Conservation (phyloP, 2,329 filamentous ascomycete species). For the Neocatenulostroma microsporum region DNA sequence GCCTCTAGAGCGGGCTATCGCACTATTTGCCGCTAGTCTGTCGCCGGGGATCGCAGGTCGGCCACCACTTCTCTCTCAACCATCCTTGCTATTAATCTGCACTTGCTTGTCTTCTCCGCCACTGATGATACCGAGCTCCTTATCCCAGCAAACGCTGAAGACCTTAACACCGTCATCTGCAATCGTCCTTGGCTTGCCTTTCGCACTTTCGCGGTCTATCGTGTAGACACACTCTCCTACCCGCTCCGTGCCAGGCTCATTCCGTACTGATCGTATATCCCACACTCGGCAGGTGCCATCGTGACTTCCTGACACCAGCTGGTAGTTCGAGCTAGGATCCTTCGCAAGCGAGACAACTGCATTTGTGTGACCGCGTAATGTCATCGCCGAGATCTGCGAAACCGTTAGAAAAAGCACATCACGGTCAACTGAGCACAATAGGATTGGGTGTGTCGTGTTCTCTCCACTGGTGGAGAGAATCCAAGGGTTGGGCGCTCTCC, state of each 20-base stretch:
- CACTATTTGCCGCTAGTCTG: slow-evolving; percentile 55
- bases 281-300: slow-evolving; percentile 90
- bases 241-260: slow-evolving; percentile 33
- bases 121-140: slow-evolving; percentile 78
- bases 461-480: too few relatives aligned
- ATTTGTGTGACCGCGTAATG: slow-evolving; percentile 83
- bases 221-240: slow-evolving; percentile 67
- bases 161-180: slow-evolving; percentile 85
- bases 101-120: slow-evolving; percentile 89
- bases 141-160: slow-evolving; percentile 80
- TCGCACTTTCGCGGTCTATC: slow-evolving; percentile 66
- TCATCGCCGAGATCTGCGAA: slow-evolving; percentile 83
- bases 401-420: too few relatives aligned
- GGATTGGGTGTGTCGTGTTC: too few relatives aligned
- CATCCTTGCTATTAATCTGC: slow-evolving; percentile 88
- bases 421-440: too few relatives aligned
- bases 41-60: slow-evolving; percentile 57
- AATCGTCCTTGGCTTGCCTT: slow-evolving; percentile 48
- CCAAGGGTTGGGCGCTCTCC: too few relatives aligned
- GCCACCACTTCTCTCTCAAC: slow-evolving; percentile 31
- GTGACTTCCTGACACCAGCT: slow-evolving; percentile 75
- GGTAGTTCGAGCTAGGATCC: slow-evolving; percentile 61
- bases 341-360: slow-evolving; percentile 52
- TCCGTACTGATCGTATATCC: slow-evolving; percentile 70
- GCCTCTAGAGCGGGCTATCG: slow-evolving; percentile 47